Evolutionary conservation across 768 basidiomycete genomes (phyloP).

Genomic region (Lentinula lateritia): DNA sequence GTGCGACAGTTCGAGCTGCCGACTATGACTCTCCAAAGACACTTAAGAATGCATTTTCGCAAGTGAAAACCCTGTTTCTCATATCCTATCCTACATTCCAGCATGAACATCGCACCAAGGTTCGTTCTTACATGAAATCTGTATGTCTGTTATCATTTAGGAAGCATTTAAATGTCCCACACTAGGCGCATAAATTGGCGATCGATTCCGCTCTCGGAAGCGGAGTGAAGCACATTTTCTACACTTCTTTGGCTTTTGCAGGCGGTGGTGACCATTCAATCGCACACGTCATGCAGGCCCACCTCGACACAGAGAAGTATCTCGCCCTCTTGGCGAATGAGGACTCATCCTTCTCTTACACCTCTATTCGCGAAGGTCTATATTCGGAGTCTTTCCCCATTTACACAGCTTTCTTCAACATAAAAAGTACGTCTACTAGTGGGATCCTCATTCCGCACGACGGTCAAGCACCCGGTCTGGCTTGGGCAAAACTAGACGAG

Average conservation of each 20-base stretch:
- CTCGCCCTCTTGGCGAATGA: not conserved
- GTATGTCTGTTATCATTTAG: not conserved
- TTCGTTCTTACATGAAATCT: not conserved
- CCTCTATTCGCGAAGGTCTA: not conserved
- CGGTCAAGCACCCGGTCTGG: not conserved
- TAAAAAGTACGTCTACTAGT: not conserved
- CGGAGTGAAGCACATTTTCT: conserved; percentile 4
- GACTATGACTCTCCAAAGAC: not conserved
- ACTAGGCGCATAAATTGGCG: not conserved
- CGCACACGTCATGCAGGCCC: conserved; percentile 2
- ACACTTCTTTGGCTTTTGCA: conserved; percentile 1
- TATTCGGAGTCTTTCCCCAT: conserved; percentile 1
- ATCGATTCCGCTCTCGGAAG: not conserved
- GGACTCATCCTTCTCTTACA: not conserved
- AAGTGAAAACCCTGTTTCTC: not conserved
- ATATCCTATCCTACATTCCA: not conserved
- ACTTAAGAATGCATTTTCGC: not conserved
- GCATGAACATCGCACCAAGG: conserved; percentile 2
- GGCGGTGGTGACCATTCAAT: not conserved
- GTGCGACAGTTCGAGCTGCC: not conserved
- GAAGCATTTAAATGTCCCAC: no score
- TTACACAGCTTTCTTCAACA: not conserved
- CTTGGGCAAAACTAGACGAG: conserved; percentile 3
- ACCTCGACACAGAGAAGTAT: conserved; percentile 2
- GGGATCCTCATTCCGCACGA: not conserved